Percentiles rank a stretch among this genome's conserved stretches.
These are phyloP conservation scores for Alloteropsis angusta DNA, from an alignment of 202 grass and related monocot genomes.

Conservation along the genomic window DNA sequence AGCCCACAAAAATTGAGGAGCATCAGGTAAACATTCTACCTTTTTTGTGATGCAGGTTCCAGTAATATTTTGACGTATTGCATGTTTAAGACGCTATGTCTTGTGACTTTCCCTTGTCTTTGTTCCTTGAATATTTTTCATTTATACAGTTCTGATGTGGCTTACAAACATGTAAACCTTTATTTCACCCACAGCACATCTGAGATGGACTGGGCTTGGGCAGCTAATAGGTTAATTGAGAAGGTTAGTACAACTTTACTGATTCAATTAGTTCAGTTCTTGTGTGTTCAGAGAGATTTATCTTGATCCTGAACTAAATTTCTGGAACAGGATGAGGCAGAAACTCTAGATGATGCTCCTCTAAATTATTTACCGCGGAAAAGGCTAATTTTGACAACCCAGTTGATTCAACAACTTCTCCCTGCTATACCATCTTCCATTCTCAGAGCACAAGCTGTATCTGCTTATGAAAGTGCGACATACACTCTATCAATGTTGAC, in stretches of 20 bases:
- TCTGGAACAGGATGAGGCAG: constrained; percentile 54
- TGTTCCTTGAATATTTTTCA: constrained; percentile 18
- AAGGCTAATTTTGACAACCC: constrained; percentile 71
- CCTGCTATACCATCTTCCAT: constrained; percentile 69
- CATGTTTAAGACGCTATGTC: constrained; percentile 10
- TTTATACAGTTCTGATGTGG: constrained; percentile 17
- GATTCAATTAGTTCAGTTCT: constrained; percentile 18
- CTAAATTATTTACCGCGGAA: constrained; percentile 43
- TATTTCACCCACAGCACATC: constrained; percentile 45
- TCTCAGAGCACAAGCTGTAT: constrained; percentile 69
- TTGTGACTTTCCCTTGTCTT: constrained; percentile 8
- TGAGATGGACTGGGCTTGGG: constrained; percentile 82
- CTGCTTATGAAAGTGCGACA: constrained; percentile 69
- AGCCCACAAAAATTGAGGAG: constrained; percentile 45
- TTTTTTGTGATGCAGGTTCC: constrained; percentile 15
- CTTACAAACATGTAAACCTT: constrained; percentile 20
- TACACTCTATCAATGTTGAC: constrained; percentile 61
- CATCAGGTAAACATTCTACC: constrained; percentile 55
- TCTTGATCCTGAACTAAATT: constrained; percentile 8
- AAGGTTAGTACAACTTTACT: constrained; percentile 55
- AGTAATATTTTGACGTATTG: background rate
- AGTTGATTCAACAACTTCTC: constrained; percentile 83
- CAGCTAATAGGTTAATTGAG: constrained; percentile 84
- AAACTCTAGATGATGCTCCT: constrained; percentile 59
- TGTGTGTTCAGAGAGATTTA: background rate